phyloP scores from a whole-genome alignment of 345 rosid species.

The Syzygium oleosum region DNA sequence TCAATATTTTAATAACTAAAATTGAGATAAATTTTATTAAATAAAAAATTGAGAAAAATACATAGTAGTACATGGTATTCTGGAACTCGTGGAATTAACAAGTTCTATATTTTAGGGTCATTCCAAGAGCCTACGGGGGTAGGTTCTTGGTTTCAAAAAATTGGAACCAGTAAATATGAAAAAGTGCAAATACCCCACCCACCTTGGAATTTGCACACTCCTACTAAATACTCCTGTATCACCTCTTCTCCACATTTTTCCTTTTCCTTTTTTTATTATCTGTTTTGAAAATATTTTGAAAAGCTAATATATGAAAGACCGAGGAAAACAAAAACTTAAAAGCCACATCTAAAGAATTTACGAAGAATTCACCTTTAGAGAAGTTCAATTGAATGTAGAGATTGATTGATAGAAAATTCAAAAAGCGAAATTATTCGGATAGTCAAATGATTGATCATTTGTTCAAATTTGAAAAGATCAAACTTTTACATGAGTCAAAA shows the following conservation, averaged over 20 bases:
- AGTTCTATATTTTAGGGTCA: background rate
- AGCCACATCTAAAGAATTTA: background rate
- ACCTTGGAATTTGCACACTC: background rate
- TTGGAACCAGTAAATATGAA: no score
- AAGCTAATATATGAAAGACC: background rate
- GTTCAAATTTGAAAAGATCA: background rate
- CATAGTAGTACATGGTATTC: background rate
- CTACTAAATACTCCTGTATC: no score
- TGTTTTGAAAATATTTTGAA: background rate
- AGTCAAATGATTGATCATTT: background rate
- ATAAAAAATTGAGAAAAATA: no score
- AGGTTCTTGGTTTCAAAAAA: background rate
- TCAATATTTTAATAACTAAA: background rate
- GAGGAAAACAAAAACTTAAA: background rate
- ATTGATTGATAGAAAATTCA: no score
- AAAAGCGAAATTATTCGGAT: no score
- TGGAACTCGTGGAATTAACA: background rate
- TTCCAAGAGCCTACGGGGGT: no score
- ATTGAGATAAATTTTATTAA: background rate
- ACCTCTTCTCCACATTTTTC: no score
- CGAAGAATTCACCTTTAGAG: no score
- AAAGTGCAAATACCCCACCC: background rate
- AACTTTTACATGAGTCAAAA: background rate
- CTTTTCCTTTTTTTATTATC: background rate
- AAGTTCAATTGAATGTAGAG: no score